These are phyloP conservation scores for Pichia sp. DNA, from an alignment of 1,139 yeast species.

Conservation along the genomic window DNA sequence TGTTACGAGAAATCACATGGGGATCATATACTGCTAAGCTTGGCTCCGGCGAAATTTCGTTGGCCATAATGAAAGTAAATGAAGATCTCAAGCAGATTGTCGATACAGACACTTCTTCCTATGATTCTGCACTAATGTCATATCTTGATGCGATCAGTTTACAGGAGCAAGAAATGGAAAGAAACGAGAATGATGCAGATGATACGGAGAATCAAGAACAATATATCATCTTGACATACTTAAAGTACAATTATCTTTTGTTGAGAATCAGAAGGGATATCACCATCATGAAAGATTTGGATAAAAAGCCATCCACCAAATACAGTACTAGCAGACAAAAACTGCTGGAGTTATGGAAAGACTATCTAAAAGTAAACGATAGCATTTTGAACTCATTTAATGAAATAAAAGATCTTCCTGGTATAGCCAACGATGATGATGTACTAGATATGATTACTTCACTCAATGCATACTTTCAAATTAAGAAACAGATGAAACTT, in stretches of 20 bases:
- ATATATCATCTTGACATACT: constrained; percentile 70
- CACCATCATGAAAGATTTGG: constrained; percentile 38
- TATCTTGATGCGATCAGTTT: constrained; percentile 56
- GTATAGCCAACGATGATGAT: constrained; percentile 82
- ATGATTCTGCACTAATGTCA: constrained; percentile 44
- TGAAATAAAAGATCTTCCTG: constrained; percentile 76
- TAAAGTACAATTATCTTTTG: constrained; percentile 63
- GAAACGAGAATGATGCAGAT: constrained; percentile 42
- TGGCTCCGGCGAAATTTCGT: constrained; percentile 69
- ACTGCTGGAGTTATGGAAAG: constrained; percentile 40
- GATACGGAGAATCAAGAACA: constrained; percentile 61
- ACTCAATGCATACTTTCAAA: constrained; percentile 45
- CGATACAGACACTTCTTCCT: constrained; percentile 35
- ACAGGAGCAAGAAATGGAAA: constrained; percentile 49
- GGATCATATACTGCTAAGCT: constrained; percentile 67
- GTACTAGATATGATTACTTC: constrained; percentile 51
- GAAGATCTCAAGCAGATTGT: constrained; percentile 23
- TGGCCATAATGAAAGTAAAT: constrained; percentile 44
- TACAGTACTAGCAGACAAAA: constrained; percentile 26
- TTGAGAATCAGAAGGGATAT: constrained; percentile 72
- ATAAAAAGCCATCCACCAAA: constrained; percentile 13
- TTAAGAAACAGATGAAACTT: constrained; percentile 42
- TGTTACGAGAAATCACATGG: constrained; percentile 54
- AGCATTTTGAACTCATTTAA: constrained; percentile 46
- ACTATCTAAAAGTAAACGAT: constrained; percentile 47